phyloP scores from a whole-genome alignment of 441 rosid genomes.

The Sinapis alba region DNA sequence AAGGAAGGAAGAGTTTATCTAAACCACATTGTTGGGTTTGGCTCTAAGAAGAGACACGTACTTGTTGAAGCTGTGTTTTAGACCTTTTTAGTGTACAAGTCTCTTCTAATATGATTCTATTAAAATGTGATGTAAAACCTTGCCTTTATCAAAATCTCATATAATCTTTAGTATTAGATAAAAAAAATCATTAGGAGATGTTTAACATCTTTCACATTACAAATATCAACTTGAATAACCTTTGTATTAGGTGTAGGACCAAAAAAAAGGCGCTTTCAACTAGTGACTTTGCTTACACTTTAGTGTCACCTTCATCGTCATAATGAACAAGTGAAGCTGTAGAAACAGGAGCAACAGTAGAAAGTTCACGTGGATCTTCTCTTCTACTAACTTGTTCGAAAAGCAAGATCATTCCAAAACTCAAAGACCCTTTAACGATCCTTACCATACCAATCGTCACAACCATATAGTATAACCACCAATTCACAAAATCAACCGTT shows the following conservation, averaged over 20 bases:
- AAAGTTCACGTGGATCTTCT: slow-evolving; percentile 19
- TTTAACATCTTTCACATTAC: background rate
- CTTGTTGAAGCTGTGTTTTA: slow-evolving; percentile 74
- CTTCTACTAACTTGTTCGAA: slow-evolving; percentile 41
- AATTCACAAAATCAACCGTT: slow-evolving; percentile 58
- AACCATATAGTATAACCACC: slow-evolving; percentile 73
- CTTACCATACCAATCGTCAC: slow-evolving; percentile 80
- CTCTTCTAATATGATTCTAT: background rate
- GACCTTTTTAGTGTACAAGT: background rate
- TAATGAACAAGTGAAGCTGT: background rate
- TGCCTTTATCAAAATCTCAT: background rate
- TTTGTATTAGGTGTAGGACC: background rate
- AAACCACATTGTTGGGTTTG: slow-evolving; percentile 74
- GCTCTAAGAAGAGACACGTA: slow-evolving; percentile 80
- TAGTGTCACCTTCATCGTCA: slow-evolving; percentile 44
- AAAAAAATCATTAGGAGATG: background rate
- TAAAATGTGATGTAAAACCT: background rate
- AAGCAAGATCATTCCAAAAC: slow-evolving; percentile 55
- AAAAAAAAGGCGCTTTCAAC: background rate
- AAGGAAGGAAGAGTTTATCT: slow-evolving; percentile 80
- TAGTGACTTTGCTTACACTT: slow-evolving; percentile 45
- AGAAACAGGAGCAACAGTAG: slow-evolving; percentile 8
- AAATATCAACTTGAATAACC: background rate
- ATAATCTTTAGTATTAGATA: background rate
- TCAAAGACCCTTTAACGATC: slow-evolving; percentile 54